phyloP scores from a whole-genome alignment of 495 filamentous ascomycete species.

The Penicillium turbatum region DNA sequence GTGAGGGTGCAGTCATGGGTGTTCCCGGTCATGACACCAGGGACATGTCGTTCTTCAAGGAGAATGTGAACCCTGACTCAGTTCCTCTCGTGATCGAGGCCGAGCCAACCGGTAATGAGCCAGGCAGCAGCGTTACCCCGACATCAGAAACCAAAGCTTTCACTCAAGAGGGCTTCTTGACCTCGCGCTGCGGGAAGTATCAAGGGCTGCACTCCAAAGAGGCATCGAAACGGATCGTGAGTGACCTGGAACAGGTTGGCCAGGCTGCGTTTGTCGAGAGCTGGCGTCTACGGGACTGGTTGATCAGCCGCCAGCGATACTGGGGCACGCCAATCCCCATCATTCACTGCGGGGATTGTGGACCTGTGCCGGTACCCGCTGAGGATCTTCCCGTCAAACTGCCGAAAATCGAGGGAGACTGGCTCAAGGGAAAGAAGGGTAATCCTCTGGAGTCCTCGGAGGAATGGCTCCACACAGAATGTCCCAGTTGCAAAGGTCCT shows the following conservation, averaged over 20 bases:
- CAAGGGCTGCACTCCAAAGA: conserved; percentile 55
- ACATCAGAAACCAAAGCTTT: conserved; percentile 36
- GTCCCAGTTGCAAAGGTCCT: conserved; percentile 64
- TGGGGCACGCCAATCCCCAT: conserved; percentile 92
- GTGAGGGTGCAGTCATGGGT: conserved; percentile 88
- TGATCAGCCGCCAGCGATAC: conserved; percentile 83
- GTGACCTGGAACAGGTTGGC: conserved; percentile 47
- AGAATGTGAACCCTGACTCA: conserved; percentile 54
- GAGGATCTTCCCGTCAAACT: conserved; percentile 72
- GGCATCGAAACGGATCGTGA: conserved; percentile 57
- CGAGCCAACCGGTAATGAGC: conserved; percentile 34
- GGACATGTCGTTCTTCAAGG: conserved; percentile 74
- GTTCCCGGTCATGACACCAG: conserved; percentile 79
- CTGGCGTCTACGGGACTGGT: conserved; percentile 80
- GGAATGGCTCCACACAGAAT: conserved; percentile 71
- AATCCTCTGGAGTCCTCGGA: conserved; percentile 69
- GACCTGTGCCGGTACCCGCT: conserved; percentile 71
- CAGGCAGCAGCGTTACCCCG: conserved; percentile 35
- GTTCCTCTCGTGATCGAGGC: conserved; percentile 47
- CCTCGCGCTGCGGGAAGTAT: conserved; percentile 41
- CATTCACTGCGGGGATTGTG: conserved; percentile 74
- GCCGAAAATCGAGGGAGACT: conserved; percentile 63
- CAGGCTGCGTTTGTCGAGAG: conserved; percentile 56
- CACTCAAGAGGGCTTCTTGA: conserved; percentile 45
- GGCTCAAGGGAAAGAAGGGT: conserved; percentile 64